Evolutionary conservation across 2,329 filamentous ascomycete species (phyloP).

Genomic region (Aspergillus pseudoglaucus): DNA sequence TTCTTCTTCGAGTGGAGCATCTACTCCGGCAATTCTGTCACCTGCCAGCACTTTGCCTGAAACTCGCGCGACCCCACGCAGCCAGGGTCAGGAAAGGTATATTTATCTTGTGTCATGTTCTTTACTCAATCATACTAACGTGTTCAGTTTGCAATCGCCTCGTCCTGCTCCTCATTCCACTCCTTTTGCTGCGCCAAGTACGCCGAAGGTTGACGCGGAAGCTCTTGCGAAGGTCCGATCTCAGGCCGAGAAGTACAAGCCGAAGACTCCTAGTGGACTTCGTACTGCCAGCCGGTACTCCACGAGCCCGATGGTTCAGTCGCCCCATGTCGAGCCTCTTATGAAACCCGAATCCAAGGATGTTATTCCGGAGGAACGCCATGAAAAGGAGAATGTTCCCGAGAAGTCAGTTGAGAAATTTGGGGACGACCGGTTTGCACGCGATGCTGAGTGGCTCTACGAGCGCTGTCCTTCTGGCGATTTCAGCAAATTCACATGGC

Average conservation of each 20-base stretch:
- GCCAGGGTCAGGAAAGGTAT: slow-evolving; percentile 10
- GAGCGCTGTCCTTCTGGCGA: slow-evolving; percentile 20
- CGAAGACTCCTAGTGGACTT: slow-evolving; percentile 38
- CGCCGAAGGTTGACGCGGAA: slow-evolving; percentile 17
- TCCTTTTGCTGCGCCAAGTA: slow-evolving; percentile 7
- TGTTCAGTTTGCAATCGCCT: slow-evolving; percentile 4
- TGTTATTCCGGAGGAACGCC: not conserved
- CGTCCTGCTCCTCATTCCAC: slow-evolving; percentile 9
- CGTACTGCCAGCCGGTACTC: slow-evolving; percentile 28
- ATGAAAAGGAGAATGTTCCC: not conserved
- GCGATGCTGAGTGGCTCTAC: slow-evolving; percentile 22
- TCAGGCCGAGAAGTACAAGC: slow-evolving; percentile 37
- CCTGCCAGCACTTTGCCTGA: slow-evolving; percentile 3
- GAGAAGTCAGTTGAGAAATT: slow-evolving; percentile 8
- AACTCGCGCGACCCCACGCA: slow-evolving; percentile 3
- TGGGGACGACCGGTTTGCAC: slow-evolving; percentile 18
- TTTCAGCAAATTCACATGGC: slow-evolving; percentile 18
- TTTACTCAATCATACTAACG: not conserved
- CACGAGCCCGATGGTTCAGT: slow-evolving; percentile 12
- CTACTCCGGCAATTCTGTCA: slow-evolving; percentile 9
- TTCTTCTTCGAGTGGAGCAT: slow-evolving; percentile 9
- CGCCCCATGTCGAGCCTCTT: slow-evolving; percentile 6
- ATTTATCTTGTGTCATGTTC: not conserved
- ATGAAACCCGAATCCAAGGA: not conserved
- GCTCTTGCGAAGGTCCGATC: slow-evolving; percentile 32